Evolutionary conservation across 2,329 filamentous ascomycete genomes (phyloP).

Genomic region (Trichoderma oligosporum): DNA sequence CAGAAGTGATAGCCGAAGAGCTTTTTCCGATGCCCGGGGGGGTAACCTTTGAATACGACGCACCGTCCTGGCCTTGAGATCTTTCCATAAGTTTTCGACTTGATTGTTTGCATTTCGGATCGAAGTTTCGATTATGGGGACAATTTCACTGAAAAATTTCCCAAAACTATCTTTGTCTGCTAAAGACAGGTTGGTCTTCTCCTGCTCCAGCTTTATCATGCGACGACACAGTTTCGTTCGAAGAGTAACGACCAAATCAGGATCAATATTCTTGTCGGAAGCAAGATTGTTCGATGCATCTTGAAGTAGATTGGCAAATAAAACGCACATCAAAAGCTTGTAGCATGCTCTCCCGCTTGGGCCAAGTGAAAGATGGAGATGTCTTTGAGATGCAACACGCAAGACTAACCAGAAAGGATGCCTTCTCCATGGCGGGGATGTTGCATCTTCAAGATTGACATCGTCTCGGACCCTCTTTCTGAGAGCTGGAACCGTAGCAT

Average conservation of each 20-base stretch:
- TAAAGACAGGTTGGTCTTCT: constrained; percentile 52
- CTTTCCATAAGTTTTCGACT: constrained; percentile 37
- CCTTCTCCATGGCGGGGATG: constrained; percentile 6
- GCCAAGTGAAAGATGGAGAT: constrained; percentile 32
- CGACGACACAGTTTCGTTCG: constrained; percentile 17
- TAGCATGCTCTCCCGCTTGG: not conserved
- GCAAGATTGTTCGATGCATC: constrained; percentile 35
- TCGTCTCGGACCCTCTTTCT: constrained; percentile 59
- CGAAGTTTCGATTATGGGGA: not conserved
- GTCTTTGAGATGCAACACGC: constrained; percentile 16
- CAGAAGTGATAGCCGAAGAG: constrained; percentile 36
- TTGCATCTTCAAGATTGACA: not conserved
- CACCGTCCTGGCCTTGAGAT: constrained; percentile 36
- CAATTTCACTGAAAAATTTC: not conserved
- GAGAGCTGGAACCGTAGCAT: constrained; percentile 38
- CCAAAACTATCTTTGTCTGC: constrained; percentile 19
- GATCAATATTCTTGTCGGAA: not conserved
- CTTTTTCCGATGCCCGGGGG: constrained; percentile 29
- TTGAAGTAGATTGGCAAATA: not conserved
- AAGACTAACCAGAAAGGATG: constrained; percentile 17
- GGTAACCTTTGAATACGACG: constrained; percentile 43
- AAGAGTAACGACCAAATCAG: not conserved
- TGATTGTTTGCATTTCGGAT: constrained; percentile 23
- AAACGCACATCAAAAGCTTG: constrained; percentile 14
- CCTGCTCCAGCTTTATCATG: constrained; percentile 27